Evolutionary conservation across 2,329 filamentous ascomycete species (phyloP), one percentile per base, ranked within the genome.

Genomic region (Fusarium liriodendri): DNA sequence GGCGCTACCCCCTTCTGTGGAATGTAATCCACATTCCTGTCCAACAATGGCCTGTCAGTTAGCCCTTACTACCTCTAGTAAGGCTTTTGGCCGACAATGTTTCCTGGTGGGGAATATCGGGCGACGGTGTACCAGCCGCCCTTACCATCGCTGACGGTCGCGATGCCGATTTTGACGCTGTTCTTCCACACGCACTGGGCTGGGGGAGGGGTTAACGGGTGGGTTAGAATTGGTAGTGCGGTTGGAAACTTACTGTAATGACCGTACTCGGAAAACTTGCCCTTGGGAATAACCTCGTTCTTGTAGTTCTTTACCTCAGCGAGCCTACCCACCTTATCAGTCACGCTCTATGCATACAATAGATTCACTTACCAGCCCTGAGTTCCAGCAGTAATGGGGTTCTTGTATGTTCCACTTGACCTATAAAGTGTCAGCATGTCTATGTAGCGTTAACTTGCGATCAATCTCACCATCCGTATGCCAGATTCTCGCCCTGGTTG

Each of bases 41-140:
- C 14, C 7, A 32, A 25, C 13, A 40, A 6, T n/a, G 1, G 0
- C 14, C 25, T 14, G 4, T 6, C 0, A 3, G 16, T 1, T 1
- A 1, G 1, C 5, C 1, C 18, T 13, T 47, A 3, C 7, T 20
- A 7, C 27, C 3, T 6, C n/a, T 57, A 80, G 59, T 80, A 81
- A 5, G 80, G 73, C 65, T 72, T 81, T 63, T 79, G 45, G 9
- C 80, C 80, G 35, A 68, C 70, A n/a, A 73, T 62, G 62, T 83
- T 83, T 6, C 82, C 82, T 0, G 82, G 74, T 4, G 77, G 76
- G 5, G 78, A 78, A 67, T 83, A 83, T 37, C 82, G 77, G 22
- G 76, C 82, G 29, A 83, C 82, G 1, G 79, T 79, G 62, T 79
- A 76, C 71, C 73, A 83, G 6, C 67, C 78, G 1, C 82, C 81